Evolutionary conservation across 2,329 filamentous ascomycete species (phyloP).

Genomic region (Pseudocercospora vitis): DNA sequence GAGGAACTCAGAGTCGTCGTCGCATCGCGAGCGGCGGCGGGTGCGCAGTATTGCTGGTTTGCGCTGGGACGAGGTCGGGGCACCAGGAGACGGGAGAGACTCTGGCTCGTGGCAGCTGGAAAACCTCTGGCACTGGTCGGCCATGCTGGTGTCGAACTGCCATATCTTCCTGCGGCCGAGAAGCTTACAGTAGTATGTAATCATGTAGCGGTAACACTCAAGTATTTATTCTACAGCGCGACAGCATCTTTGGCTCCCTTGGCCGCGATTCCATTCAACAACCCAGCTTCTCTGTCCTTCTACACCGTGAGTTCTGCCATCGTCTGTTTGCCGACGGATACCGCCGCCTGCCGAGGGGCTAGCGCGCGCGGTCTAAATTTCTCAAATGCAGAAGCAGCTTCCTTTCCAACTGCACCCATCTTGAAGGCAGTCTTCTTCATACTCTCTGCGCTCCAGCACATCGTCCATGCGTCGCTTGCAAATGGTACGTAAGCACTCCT

Average conservation of each 20-base stretch:
- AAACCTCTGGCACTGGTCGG: background rate
- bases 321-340: no score
- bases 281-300: no score
- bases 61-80: slow-evolving; percentile 2
- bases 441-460: background rate
- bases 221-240: background rate
- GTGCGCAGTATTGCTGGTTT: background rate
- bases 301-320: no score
- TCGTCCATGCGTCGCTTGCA: background rate
- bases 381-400: no score
- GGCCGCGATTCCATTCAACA: no score
- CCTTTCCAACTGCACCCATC: slow-evolving; percentile 1
- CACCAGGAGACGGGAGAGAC: background rate
- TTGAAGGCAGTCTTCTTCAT: background rate
- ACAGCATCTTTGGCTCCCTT: no score
- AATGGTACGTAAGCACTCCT: slow-evolving; percentile 9
- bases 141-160: no score
- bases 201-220: no score
- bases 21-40: slow-evolving; percentile 3
- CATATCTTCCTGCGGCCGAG: no score
- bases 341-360: no score
- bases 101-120: background rate
- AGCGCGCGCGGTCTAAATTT: no score
- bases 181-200: no score
- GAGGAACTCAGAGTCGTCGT: background rate